Conservation (phyloP, 2,329 filamentous ascomycete genomes). For the Penicillium sp. region DNA sequence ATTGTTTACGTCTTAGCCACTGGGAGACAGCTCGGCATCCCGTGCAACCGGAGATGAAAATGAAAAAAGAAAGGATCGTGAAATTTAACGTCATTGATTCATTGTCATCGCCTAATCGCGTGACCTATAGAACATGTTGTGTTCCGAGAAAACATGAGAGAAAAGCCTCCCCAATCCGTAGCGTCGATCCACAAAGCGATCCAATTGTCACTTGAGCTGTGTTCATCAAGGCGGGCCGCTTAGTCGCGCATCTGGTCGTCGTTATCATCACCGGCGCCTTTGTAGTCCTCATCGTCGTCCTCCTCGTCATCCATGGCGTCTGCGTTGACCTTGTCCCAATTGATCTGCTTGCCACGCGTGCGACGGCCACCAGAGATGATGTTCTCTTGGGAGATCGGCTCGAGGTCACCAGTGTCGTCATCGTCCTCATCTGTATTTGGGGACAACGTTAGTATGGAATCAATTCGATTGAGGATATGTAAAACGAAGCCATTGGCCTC, state of each 20-base stretch:
- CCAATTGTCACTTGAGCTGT: constrained; percentile 15
- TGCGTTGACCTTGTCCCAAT: constrained; percentile 86
- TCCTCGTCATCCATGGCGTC: constrained; percentile 63
- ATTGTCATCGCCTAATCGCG: constrained; percentile 13
- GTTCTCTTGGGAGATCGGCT: constrained; percentile 87
- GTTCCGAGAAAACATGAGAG: constrained; percentile 2
- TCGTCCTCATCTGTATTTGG: constrained; percentile 63
- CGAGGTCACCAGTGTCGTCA: constrained; percentile 72
- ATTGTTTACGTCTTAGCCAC: not conserved
- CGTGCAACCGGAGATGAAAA: not conserved
- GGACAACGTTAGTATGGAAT: constrained; percentile 12
- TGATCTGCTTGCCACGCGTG: constrained; percentile 87
- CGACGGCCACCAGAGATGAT: constrained; percentile 76
- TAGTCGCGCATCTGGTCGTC: constrained; percentile 44
- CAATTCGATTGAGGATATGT: constrained; percentile 16
- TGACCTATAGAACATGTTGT: not conserved
- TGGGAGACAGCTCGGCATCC: not conserved
- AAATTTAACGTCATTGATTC: constrained; percentile 19
- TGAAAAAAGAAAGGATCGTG: not conserved
- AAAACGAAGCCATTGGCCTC: not conserved
- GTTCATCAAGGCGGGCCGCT: constrained; percentile 10
- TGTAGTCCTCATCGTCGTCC: constrained; percentile 38
- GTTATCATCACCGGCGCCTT: constrained; percentile 27
- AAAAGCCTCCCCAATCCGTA: constrained; percentile 13
- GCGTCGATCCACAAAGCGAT: constrained; percentile 20